Base-by-base conservation (phyloP, 192 early-diverging fungal genomes). In the Coemansia pectinata region DNA sequence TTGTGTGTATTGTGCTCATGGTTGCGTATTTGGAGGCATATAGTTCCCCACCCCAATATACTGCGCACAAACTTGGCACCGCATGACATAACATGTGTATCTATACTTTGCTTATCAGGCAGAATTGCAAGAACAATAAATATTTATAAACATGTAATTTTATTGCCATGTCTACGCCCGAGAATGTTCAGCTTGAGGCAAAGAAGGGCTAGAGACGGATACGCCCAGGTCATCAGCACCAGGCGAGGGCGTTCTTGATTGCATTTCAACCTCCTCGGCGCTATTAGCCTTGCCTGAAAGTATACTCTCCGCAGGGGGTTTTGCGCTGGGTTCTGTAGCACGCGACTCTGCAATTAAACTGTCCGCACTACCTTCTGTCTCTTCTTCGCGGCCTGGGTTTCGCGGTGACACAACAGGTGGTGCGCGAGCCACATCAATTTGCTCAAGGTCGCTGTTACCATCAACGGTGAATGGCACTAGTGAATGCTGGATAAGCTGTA, bases 401-500 rank as follows among this genome's bases (percentile, higher is more conserved):
- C 55, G 29, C 17, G 27, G 31, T 15, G 55, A 31, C 55, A 14
- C 29, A 31, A 4, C 27, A 7, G 31, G 31, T 7, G 5, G 14
- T n/a, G 15, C 12, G 4, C 6, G 15, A n/a, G 55, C 3, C 31
- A n/a, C 14, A 58, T 29, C 29, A 8, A 6, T 33, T 1, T 34
- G 29, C 29, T 58, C 55, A 33, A 33, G 29, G 5, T n/a, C 7
- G 5, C 5, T 29, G 15, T 58, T 31, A n/a, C 33, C 42, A 38
- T 50, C 48, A 41, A 36, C 36, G 1, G 79, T 44, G 53, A 69
- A 48, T 3, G 67, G 78, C 6, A 48, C 77, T 38, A 84, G 55
- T 19, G 73, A 62, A 9, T 65, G 23, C 53, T 78, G 63, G 21
- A 79, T 68, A 29, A 84, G 66, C 23, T 48, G 29, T 50, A 84